Conservation (phyloP, 2,329 filamentous ascomycete species). For the Colletotrichum tropicicola region DNA sequence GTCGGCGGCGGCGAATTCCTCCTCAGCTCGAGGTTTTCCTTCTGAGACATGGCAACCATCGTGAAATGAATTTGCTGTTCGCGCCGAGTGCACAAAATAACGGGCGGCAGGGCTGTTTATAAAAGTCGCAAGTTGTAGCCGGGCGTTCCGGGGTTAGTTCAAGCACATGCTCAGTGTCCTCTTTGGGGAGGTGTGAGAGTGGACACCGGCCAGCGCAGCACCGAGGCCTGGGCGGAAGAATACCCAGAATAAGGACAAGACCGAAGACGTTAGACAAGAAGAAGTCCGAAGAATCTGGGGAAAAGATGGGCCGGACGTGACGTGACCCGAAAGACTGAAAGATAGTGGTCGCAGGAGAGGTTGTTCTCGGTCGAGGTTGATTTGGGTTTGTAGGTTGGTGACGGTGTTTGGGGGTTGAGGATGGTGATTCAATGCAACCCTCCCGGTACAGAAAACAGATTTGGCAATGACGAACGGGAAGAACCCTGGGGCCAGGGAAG, state of each 20-base stretch:
- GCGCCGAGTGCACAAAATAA: not conserved
- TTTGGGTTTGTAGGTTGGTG: not conserved
- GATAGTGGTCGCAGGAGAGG: no score
- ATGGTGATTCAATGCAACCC: slow-evolving; percentile 3
- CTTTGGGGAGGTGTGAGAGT: slow-evolving; percentile 21
- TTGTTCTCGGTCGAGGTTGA: not conserved
- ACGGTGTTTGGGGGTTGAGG: slow-evolving; percentile 1
- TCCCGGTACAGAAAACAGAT: not conserved
- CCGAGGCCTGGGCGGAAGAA: slow-evolving; percentile 21
- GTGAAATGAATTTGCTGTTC: not conserved
- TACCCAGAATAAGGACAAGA: slow-evolving; percentile 4
- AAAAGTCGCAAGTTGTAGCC: slow-evolving; percentile 18
- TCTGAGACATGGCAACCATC: slow-evolving; percentile 26
- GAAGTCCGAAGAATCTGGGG: not conserved
- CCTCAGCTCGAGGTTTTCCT: slow-evolving; percentile 4
- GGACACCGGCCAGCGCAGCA: slow-evolving; percentile 23
- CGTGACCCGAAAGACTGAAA: not conserved
- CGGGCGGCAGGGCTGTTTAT: slow-evolving; percentile 9
- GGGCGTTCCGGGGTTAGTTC: slow-evolving; percentile 24
- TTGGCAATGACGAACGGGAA: slow-evolving; percentile 5
- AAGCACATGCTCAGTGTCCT: slow-evolving; percentile 30
- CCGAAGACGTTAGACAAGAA: not conserved
- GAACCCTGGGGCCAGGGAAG: slow-evolving; percentile 6
- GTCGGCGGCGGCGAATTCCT: slow-evolving; percentile 7
- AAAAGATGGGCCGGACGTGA: not conserved